Conservation (phyloP, 2,329 filamentous ascomycete species). For the Trichoderma atroviride region DNA sequence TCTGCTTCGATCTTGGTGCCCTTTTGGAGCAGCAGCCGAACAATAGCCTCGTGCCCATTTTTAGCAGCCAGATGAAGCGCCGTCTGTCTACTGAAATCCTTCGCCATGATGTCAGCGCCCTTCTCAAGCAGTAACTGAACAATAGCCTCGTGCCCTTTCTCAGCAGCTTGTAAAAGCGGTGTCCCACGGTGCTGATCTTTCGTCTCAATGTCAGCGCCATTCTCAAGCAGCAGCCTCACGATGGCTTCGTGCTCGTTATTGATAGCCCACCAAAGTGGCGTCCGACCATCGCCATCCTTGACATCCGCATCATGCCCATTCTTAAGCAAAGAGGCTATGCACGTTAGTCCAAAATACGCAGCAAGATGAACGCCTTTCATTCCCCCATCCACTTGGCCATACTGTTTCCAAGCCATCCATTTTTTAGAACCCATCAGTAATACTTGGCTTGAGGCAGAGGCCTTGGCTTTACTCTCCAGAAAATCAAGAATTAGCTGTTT, state of each 20-base stretch:
- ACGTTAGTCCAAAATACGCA: not conserved
- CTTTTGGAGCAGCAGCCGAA: not conserved
- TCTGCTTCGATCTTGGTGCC: too few relatives aligned
- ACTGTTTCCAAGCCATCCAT: too few relatives aligned
- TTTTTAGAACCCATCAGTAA: too few relatives aligned
- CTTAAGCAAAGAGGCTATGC: not conserved
- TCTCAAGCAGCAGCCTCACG: not conserved
- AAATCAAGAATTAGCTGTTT: not conserved
- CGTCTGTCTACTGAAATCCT: not conserved
- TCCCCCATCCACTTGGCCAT: not conserved
- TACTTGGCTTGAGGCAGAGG: not conserved
- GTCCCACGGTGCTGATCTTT: too few relatives aligned
- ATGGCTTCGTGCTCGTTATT: not conserved
- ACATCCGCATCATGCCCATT: not conserved
- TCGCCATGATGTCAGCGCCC: not conserved
- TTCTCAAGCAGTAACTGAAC: not conserved
- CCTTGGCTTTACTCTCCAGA: not conserved
- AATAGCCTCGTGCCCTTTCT: not conserved
- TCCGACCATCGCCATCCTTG: not conserved
- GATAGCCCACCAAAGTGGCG: not conserved
- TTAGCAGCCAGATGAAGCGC: not conserved
- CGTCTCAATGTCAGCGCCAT: not conserved
- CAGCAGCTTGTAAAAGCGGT: too few relatives aligned
- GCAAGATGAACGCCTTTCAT: not conserved
- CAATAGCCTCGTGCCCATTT: not conserved